Percentiles rank a stretch among this genome's conserved stretches.
Conservation (phyloP, 148 eudicot species). For the Rhododendron griersonianum region DNA sequence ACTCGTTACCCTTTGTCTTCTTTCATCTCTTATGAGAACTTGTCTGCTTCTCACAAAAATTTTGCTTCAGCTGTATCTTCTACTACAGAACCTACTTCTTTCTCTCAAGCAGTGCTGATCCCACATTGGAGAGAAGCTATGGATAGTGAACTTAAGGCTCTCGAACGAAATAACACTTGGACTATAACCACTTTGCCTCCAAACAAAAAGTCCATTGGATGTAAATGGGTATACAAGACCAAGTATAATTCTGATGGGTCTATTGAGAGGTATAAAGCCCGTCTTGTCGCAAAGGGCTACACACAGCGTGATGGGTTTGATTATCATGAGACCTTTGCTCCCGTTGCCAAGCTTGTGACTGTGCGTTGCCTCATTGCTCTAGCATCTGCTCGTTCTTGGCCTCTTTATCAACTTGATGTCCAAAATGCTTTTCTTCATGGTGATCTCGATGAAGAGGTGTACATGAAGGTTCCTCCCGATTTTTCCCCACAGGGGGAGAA, state of each 20-base stretch:
- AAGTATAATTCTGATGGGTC: not conserved
- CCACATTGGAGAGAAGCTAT: too few relatives aligned
- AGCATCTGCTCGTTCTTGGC: not conserved
- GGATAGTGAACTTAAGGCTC: not conserved
- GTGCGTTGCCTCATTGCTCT: not conserved
- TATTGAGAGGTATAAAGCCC: not conserved
- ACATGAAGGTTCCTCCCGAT: too few relatives aligned
- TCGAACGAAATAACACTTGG: not conserved
- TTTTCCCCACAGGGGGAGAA: not conserved
- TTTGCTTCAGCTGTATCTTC: too few relatives aligned
- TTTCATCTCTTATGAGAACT: too few relatives aligned
- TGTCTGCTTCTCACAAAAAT: too few relatives aligned
- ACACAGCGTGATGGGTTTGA: not conserved
- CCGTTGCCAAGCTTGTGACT: not conserved
- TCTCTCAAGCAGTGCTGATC: too few relatives aligned
- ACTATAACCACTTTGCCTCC: not conserved
- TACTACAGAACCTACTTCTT: too few relatives aligned
- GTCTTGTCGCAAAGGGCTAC: not conserved
- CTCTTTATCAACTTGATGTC: not conserved
- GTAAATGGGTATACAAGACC: conserved; percentile 1
- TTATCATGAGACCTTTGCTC: not conserved
- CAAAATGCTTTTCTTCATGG: too few relatives aligned
- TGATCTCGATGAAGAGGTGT: too few relatives aligned
- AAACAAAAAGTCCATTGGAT: not conserved
- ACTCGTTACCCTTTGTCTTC: too few relatives aligned